phyloP scores from a whole-genome alignment of 2,329 filamentous ascomycete species.

The Cryoendolithus antarcticus region DNA sequence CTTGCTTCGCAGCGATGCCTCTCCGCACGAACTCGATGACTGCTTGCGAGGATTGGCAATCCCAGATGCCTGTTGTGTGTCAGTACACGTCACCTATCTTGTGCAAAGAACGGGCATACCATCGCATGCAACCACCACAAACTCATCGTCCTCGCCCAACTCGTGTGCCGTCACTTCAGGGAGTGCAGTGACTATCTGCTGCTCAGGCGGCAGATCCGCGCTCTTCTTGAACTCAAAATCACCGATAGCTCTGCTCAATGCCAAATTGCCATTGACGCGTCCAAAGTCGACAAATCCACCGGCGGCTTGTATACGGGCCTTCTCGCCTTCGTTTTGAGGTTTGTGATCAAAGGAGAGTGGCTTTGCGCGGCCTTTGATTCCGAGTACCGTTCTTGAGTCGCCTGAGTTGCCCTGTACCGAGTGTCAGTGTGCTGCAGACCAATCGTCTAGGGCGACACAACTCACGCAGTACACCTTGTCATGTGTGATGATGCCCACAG shows the following conservation, averaged over 20 bases:
- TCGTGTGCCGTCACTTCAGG: slow-evolving; percentile 90
- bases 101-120: slow-evolving; percentile 43
- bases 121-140: slow-evolving; percentile 83
- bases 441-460: slow-evolving; percentile 19
- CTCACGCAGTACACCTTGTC: slow-evolving; percentile 92
- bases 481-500: slow-evolving; percentile 75
- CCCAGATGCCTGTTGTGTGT: slow-evolving; percentile 73
- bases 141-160: slow-evolving; percentile 85
- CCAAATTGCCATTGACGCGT: slow-evolving; percentile 94
- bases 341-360: slow-evolving; percentile 99
- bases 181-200: slow-evolving; percentile 95
- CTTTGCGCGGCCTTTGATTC: slow-evolving; percentile 94
- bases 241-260: slow-evolving; percentile 89
- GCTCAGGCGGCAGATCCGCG: slow-evolving; percentile 89
- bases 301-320: slow-evolving; percentile 86
- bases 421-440: neutral
- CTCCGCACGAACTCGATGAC: slow-evolving; percentile 94
- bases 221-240: slow-evolving; percentile 99
- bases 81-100: slow-evolving; percentile 4
- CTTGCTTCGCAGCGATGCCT: slow-evolving; percentile 92
- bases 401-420: slow-evolving; percentile 74
- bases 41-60: slow-evolving; percentile 96
- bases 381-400: slow-evolving; percentile 87
- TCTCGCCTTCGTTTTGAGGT: slow-evolving; percentile 95
- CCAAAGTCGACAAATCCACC: slow-evolving; percentile 98